Conservation (phyloP, 2,329 filamentous ascomycete genomes). For the Pseudocercospora fuligena region DNA sequence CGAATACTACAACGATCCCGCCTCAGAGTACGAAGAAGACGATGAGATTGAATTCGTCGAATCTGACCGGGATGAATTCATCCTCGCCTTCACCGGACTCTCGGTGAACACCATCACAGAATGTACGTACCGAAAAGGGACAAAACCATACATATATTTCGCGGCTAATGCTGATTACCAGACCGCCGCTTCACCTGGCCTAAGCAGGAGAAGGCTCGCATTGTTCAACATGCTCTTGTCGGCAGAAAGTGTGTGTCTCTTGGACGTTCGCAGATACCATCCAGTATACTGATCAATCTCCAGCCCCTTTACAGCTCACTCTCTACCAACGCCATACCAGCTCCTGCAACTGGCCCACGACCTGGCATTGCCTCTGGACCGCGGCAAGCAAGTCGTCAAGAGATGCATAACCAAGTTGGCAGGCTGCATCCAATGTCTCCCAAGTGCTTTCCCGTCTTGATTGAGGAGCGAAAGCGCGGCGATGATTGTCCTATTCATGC, state of each 20-base stretch:
- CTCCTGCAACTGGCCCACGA: not conserved
- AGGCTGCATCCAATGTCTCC: not conserved
- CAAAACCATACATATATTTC: not conserved
- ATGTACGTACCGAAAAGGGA: not conserved
- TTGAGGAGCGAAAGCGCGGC: not conserved
- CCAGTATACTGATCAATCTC: not conserved
- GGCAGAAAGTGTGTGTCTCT: not conserved
- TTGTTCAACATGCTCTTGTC: not conserved
- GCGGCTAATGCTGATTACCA: not conserved
- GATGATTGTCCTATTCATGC: not conserved
- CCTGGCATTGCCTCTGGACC: not conserved
- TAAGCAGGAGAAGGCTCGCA: not conserved
- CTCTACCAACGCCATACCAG: not conserved
- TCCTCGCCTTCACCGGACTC: not conserved
- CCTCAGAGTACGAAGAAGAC: not conserved
- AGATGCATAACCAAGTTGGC: not conserved
- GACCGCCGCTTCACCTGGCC: not conserved
- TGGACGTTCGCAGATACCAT: not conserved
- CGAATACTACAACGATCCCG: not conserved
- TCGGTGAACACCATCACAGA: not conserved
- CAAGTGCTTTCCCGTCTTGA: not conserved
- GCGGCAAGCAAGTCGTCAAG: not conserved
- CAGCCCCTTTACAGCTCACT: not conserved
- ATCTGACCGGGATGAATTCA: not conserved
- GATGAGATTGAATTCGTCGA: not conserved